phyloP scores from a whole-genome alignment of 1,284 basidiomycete genomes.

The Ceratorhiza oryzae-sativae region DNA sequence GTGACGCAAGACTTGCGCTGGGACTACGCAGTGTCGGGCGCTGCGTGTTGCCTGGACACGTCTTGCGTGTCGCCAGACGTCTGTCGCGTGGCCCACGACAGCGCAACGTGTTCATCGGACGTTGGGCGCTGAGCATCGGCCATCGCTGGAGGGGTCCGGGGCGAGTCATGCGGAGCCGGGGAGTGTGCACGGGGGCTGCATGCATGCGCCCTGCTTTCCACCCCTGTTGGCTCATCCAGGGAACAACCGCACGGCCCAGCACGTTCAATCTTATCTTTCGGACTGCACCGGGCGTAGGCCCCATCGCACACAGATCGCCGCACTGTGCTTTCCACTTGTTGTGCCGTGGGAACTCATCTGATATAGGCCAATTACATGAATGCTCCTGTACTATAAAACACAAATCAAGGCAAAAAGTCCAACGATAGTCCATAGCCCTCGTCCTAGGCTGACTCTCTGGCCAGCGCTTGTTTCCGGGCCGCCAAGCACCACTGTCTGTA shows the following conservation, averaged over 20 bases:
- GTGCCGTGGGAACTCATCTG: background rate
- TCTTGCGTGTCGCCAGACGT: background rate
- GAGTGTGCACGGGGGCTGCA: conserved; percentile 4
- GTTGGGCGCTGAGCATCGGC: too few relatives aligned
- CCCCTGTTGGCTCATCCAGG: background rate
- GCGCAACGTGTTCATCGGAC: conserved; percentile 1
- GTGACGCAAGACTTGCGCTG: background rate
- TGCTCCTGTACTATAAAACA: background rate
- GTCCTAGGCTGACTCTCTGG: background rate
- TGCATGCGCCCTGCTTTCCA: background rate
- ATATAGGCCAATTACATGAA: background rate
- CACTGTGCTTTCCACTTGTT: background rate
- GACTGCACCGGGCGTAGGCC: background rate
- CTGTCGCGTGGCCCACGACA: background rate
- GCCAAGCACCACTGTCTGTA: conserved; percentile 23
- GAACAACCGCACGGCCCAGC: background rate
- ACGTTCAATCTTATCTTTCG: conserved; percentile 19
- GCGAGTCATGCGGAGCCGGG: conserved; percentile 23
- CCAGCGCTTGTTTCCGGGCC: conserved; percentile 11
- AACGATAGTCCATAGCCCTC: background rate
- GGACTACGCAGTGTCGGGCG: background rate
- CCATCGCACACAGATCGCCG: background rate
- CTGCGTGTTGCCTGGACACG: background rate
- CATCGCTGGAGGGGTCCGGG: background rate
- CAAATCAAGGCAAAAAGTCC: background rate